phyloP scores from a whole-genome alignment of 2,329 filamentous ascomycete genomes.

The Catunica adiposa region DNA sequence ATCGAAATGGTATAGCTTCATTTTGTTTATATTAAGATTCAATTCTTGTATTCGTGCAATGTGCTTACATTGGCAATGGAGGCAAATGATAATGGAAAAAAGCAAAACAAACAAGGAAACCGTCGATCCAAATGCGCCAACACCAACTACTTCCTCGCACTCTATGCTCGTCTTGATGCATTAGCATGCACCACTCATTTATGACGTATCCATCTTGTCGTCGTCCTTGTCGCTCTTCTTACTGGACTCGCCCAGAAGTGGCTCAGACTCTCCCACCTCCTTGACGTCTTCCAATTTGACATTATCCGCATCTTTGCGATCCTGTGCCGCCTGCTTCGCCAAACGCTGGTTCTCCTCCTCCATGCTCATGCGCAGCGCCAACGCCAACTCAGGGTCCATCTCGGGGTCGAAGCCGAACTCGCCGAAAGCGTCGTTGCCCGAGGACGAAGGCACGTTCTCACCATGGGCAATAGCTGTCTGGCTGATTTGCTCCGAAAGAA shows the following conservation, averaged over 20 bases:
- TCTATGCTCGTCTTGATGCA: neutral
- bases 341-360: slow-evolving; percentile 91
- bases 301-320: slow-evolving; percentile 54
- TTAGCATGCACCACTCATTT: slow-evolving; percentile 16
- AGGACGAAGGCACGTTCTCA: slow-evolving; percentile 43
- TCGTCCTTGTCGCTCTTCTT: slow-evolving; percentile 33
- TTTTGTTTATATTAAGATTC: too few species aligned
- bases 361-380: slow-evolving; percentile 92
- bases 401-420: slow-evolving; percentile 66
- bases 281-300: slow-evolving; percentile 65
- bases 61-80: neutral
- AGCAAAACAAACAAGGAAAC: slow-evolving; percentile 1
- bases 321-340: slow-evolving; percentile 42
- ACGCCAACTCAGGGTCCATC: slow-evolving; percentile 80
- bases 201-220: slow-evolving; percentile 88
- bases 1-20: neutral
- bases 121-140: neutral
- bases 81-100: neutral
- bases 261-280: slow-evolving; percentile 54
- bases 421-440: slow-evolving; percentile 40
- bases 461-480: slow-evolving; percentile 79
- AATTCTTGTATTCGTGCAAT: neutral
- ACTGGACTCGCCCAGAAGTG: slow-evolving; percentile 20
- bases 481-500: slow-evolving; percentile 83
- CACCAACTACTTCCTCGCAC: neutral